A percentile compares a stretch with the other conserved stretches of the same genome.
phyloP scores from a whole-genome alignment of 108 stramenopile genomes.

The Pelagomonas calceolata region DNA sequence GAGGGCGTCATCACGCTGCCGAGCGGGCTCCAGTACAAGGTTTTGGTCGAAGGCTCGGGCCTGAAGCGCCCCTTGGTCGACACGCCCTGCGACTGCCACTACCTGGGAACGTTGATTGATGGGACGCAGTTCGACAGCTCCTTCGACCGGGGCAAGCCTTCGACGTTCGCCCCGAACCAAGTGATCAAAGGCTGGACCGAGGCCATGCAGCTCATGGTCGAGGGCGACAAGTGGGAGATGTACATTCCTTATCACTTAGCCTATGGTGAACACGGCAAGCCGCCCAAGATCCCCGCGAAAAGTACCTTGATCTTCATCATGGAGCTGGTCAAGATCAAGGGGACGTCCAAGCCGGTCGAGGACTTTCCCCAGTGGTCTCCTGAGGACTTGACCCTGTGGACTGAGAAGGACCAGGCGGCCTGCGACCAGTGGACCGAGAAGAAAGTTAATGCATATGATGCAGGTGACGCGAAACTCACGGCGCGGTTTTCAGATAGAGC shows the following conservation, averaged over 20 bases:
- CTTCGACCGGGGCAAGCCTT: constrained; percentile 22
- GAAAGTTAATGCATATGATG: neutral
- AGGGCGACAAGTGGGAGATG: constrained; percentile 45
- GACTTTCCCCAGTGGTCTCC: too few relatives aligned
- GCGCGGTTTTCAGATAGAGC: neutral
- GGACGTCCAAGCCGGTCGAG: too few relatives aligned
- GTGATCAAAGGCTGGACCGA: constrained; percentile 37
- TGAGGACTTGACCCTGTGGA: neutral
- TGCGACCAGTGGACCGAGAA: neutral
- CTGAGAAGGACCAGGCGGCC: neutral
- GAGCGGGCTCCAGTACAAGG: constrained; percentile 12
- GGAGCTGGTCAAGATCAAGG: constrained; percentile 39
- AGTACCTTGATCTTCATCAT: constrained; percentile 57
- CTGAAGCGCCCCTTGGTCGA: neutral
- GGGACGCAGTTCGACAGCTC: constrained; percentile 32
- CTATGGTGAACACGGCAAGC: constrained; percentile 61
- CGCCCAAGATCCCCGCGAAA: constrained; percentile 61
- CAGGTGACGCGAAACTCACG: too few relatives aligned
- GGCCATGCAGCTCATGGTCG: constrained; percentile 41
- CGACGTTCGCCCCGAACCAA: constrained; percentile 39
- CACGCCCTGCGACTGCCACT: constrained; percentile 12
- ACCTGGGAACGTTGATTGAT: constrained; percentile 16
- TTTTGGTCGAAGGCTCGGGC: constrained; percentile 3
- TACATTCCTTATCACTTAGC: constrained; percentile 56
- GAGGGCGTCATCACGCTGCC: constrained; percentile 7